phyloP scores from a whole-genome alignment of 2,329 filamentous ascomycete genomes.

The Aspergillus versicolor region DNA sequence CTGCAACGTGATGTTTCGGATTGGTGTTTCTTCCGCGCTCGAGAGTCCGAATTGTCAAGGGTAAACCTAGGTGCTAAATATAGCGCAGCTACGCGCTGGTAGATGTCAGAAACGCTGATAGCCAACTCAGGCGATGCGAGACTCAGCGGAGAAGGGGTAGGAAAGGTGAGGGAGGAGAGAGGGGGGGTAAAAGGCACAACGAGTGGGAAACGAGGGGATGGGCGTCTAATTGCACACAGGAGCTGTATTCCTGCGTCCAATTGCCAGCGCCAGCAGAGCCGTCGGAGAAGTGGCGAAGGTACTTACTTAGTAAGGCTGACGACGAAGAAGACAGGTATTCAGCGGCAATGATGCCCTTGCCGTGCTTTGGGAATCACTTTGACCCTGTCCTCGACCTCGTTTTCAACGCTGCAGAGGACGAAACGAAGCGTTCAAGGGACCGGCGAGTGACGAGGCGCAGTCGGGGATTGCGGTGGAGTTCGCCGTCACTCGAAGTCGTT shows the following conservation, averaged over 20 bases:
- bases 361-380: neutral
- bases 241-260: constrained; percentile 11
- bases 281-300: constrained; percentile 6
- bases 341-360: neutral
- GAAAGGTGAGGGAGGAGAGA: constrained; percentile 1
- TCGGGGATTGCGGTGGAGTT: constrained; percentile 15
- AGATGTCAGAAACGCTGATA: constrained; percentile 25
- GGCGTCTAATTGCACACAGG: constrained; percentile 10
- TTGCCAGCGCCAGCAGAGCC: constrained; percentile 11
- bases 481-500: constrained; percentile 8
- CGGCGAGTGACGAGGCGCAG: constrained; percentile 25
- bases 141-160: constrained; percentile 4
- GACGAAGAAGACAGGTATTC: neutral
- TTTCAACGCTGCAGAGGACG: constrained; percentile 3
- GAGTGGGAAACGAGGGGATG: constrained; percentile 15
- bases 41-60: constrained; percentile 12
- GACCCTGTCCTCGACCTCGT: neutral
- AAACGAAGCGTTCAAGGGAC: constrained; percentile 25
- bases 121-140: constrained; percentile 10
- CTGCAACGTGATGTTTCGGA: constrained; percentile 18
- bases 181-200: constrained; percentile 8
- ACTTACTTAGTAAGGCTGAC: neutral
- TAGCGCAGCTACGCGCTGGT: constrained; percentile 27
- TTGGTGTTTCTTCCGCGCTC: constrained; percentile 18
- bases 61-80: constrained; percentile 34